These are phyloP conservation scores for Hemisphaericaspora subhashii DNA, from an alignment of 1,139 yeast species.

Conservation along the genomic window DNA sequence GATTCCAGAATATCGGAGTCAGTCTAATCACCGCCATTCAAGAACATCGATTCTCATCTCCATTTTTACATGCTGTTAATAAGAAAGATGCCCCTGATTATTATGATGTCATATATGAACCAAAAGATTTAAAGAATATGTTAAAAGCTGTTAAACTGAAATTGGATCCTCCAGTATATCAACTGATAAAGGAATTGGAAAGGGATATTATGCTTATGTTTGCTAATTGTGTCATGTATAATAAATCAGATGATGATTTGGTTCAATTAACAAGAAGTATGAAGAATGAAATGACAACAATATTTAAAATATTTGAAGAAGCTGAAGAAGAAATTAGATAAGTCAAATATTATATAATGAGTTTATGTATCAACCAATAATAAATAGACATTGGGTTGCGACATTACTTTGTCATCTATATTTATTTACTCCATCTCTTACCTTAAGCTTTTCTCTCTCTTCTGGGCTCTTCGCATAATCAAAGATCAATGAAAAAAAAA, in stretches of 20 bases:
- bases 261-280: slow-evolving; percentile 64
- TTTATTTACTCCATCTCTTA: no score
- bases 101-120: slow-evolving; percentile 57
- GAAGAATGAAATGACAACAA: slow-evolving; percentile 56
- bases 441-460: no score
- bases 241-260: slow-evolving; percentile 63
- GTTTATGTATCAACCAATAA: no score
- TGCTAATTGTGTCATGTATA: slow-evolving; percentile 83
- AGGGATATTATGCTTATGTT: slow-evolving; percentile 74
- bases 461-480: no score
- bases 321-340: slow-evolving; percentile 26
- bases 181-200: slow-evolving; percentile 61
- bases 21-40: slow-evolving; percentile 65
- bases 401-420: no score
- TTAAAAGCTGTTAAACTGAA: slow-evolving; percentile 53
- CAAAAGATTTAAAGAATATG: slow-evolving; percentile 68
- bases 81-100: slow-evolving; percentile 71
- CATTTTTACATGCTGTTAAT: slow-evolving; percentile 69
- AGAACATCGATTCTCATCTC: slow-evolving; percentile 73
- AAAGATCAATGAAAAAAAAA: no score
- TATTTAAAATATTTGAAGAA: slow-evolving; percentile 53
- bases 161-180: slow-evolving; percentile 41
- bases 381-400: no score
- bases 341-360: no score
- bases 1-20: slow-evolving; percentile 54